These are phyloP conservation scores for Nannizziopsis barbatae DNA, from an alignment of 2,329 filamentous ascomycete genomes.

Conservation along the genomic window DNA sequence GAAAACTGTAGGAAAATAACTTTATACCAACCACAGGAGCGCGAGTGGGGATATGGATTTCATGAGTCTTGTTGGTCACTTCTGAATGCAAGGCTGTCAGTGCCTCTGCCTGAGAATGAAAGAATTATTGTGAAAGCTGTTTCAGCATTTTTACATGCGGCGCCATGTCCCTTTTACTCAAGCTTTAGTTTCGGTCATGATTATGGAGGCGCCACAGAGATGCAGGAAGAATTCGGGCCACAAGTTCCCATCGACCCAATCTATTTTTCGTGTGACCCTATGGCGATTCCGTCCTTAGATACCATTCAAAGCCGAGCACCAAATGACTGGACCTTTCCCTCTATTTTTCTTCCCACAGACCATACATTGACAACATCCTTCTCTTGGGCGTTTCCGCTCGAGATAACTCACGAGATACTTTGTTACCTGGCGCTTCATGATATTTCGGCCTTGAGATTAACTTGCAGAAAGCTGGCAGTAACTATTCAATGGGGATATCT, in stretches of 20 bases:
- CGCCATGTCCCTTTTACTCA: neutral
- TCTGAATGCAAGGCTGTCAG: conserved; percentile 1
- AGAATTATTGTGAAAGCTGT: neutral
- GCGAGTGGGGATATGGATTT: conserved; percentile 8
- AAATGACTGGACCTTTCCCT: neutral
- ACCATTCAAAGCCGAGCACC: neutral
- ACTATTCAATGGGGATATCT: neutral
- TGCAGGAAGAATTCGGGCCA: neutral
- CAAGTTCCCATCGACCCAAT: neutral
- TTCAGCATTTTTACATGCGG: conserved; percentile 1
- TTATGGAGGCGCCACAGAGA: neutral
- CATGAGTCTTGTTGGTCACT: conserved; percentile 9
- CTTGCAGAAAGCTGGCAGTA: neutral
- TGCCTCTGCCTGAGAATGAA: neutral
- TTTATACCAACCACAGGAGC: neutral
- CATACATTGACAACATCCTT: neutral
- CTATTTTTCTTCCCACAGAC: neutral
- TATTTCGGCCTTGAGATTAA: neutral
- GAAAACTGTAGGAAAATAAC: neutral
- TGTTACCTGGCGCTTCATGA: conserved; percentile 2
- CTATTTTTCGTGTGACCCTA: neutral
- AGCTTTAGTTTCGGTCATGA: conserved; percentile 5
- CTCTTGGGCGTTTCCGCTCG: neutral
- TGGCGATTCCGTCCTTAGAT: neutral
- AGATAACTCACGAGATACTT: neutral